Conservation (phyloP, 148 eudicot genomes). For the Chenopodium formosanum region DNA sequence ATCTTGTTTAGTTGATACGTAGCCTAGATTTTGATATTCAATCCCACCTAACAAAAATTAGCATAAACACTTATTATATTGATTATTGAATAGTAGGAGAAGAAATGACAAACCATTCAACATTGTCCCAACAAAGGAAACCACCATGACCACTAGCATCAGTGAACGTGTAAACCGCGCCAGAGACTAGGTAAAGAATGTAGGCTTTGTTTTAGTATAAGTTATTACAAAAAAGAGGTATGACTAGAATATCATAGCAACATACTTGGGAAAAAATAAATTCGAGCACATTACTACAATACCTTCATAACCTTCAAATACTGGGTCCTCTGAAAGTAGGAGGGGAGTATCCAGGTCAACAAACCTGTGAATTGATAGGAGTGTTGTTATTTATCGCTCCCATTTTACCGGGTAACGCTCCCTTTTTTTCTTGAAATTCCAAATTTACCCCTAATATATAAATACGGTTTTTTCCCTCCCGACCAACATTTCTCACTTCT, state of each 20-base stretch:
- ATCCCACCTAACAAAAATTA: too few species aligned
- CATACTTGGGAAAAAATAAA: neutral
- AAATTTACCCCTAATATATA: too few species aligned
- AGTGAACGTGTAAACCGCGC: constrained; percentile 68
- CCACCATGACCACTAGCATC: constrained; percentile 88
- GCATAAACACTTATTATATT: too few species aligned
- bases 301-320: constrained; percentile 86
- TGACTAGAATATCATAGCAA: neutral
- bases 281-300: neutral
- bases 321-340: constrained; percentile 83
- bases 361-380: constrained; percentile 44
- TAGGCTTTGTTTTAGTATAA: neutral
- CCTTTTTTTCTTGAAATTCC: too few species aligned
- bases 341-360: constrained; percentile 86
- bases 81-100: neutral
- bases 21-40: too few species aligned
- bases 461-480: too few species aligned
- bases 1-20: too few species aligned
- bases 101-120: constrained; percentile 44
- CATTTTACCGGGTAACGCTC: too few species aligned
- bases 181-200: constrained; percentile 42
- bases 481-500: too few species aligned
- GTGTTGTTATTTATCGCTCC: too few species aligned
- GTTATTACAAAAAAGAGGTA: neutral
- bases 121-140: constrained; percentile 75